Evolutionary conservation across 768 basidiomycete species (phyloP).

Genomic region (Hirschioporus abietinus): DNA sequence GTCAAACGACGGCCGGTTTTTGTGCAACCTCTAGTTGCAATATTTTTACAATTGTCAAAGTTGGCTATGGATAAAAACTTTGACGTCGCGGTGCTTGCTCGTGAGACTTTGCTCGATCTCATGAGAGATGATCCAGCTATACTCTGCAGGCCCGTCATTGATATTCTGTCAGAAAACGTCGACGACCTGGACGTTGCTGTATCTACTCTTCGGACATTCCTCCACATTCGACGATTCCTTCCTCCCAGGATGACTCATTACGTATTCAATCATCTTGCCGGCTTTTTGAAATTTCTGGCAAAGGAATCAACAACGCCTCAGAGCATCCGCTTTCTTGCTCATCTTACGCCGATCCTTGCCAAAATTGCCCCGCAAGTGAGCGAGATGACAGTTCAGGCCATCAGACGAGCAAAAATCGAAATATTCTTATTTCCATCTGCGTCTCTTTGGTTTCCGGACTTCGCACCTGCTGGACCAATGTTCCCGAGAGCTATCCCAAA

Average conservation of each 20-base stretch:
- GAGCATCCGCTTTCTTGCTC: constrained; percentile 47
- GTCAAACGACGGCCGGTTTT: constrained; percentile 63
- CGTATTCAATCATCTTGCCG: constrained; percentile 65
- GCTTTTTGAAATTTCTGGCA: constrained; percentile 53
- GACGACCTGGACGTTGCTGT: constrained; percentile 43
- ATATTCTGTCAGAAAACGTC: constrained; percentile 48
- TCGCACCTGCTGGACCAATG: constrained; percentile 53
- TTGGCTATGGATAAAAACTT: constrained; percentile 51
- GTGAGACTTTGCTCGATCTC: constrained; percentile 51
- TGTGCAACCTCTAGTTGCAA: constrained; percentile 49
- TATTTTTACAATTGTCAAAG: constrained; percentile 49
- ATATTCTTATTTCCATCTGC: constrained; percentile 63
- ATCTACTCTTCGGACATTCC: constrained; percentile 46
- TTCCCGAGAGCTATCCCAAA: constrained; percentile 45
- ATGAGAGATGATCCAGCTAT: constrained; percentile 73
- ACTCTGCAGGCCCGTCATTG: constrained; percentile 58
- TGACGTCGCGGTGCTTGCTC: constrained; percentile 50
- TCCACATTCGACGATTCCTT: constrained; percentile 50
- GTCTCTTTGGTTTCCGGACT: constrained; percentile 59
- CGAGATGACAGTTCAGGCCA: constrained; percentile 65
- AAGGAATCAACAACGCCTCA: constrained; percentile 38
- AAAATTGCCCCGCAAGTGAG: constrained; percentile 59
- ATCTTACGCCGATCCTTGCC: constrained; percentile 52
- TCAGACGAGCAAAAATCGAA: constrained; percentile 70
- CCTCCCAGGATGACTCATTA: constrained; percentile 64